These are phyloP conservation scores for Cytospora leucostoma DNA, from an alignment of 2,329 filamentous ascomycete genomes.

Conservation along the genomic window DNA sequence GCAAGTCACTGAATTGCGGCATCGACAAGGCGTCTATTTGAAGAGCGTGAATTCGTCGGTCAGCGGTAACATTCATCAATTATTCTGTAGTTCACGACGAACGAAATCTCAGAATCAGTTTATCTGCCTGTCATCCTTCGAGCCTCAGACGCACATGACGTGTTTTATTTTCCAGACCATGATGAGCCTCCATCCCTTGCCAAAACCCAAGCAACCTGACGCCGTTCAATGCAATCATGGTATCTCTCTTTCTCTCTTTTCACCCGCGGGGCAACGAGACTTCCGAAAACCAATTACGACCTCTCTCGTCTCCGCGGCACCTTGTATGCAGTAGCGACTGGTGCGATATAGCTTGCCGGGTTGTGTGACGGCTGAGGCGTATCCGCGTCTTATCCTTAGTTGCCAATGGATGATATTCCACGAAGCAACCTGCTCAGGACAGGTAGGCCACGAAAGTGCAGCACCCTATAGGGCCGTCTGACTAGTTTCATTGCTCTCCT, in stretches of 20 bases:
- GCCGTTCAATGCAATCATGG: constrained; percentile 26
- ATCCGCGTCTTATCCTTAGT: neutral
- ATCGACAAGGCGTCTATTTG: constrained; percentile 14
- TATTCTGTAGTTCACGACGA: constrained; percentile 7
- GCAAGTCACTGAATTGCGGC: constrained; percentile 10
- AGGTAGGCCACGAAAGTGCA: neutral
- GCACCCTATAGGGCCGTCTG: neutral
- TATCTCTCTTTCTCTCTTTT: constrained; percentile 18
- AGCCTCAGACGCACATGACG: constrained; percentile 3
- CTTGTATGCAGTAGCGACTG: neutral
- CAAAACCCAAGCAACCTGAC: constrained; percentile 19
- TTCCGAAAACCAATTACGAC: neutral
- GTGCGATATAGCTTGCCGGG: neutral
- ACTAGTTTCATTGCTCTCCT: neutral
- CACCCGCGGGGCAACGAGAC: constrained; percentile 7
- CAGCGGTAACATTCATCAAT: constrained; percentile 3
- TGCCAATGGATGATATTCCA: neutral
- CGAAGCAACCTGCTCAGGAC: neutral
- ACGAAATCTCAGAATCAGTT: constrained; percentile 1
- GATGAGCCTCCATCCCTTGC: constrained; percentile 10
- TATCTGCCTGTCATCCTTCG: constrained; percentile 2
- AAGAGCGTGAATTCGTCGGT: constrained; percentile 9
- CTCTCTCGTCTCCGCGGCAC: neutral
- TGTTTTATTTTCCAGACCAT: constrained; percentile 15
- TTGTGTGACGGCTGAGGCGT: neutral